Evolutionary conservation across 768 basidiomycete genomes (phyloP), one percentile per base, ranked within the genome.

Genomic region (Serendipita sp.): DNA sequence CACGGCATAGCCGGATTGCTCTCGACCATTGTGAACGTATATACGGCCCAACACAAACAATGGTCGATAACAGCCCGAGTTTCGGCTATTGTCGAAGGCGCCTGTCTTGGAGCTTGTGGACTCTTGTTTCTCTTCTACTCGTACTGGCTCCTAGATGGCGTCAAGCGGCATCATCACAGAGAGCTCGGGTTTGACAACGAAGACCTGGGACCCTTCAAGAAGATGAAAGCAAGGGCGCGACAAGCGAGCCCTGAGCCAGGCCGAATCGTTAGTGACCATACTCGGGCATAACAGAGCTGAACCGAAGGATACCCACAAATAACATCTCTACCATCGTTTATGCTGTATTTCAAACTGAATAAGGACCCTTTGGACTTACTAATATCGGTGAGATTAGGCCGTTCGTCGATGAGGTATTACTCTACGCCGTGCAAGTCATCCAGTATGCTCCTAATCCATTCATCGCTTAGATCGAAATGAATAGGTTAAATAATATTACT

Each of bases 1-100:
- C 83, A 84, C 69, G 81, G 80, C 10, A 67, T 80, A 15, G 80
- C 81, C 0, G 83, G 83, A 18, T 65, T 84, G 0, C 73, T 84
- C 18, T 83, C 83, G 0, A 81, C 81, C 1, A 67, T 84, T 62
- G 71, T 79, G 8, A 81, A 73, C 66, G 72, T 83, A 15, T 82
- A 77, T 40, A 40, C 40, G 40, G 40, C 40, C 40, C 40, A 84
- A 63, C 70, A 74, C 31, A 79, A 80, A 2, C 69, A 74, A 44
- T 74, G 81, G 64, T 76, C 76, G 3, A 72, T 69, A 33, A 73
- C 78, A 0, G 76, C 77, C 48, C 75, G 73, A 66, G 71, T 76
- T 34, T 81, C 82, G 0, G 71, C 83, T 13, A 74, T 79, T 45
- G 78, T 81, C 3, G 83, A 81, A 0, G 69, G 71, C 0, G 70